phyloP scores from a whole-genome alignment of 257 asterid species.

The Rehmannia glutinosa region DNA sequence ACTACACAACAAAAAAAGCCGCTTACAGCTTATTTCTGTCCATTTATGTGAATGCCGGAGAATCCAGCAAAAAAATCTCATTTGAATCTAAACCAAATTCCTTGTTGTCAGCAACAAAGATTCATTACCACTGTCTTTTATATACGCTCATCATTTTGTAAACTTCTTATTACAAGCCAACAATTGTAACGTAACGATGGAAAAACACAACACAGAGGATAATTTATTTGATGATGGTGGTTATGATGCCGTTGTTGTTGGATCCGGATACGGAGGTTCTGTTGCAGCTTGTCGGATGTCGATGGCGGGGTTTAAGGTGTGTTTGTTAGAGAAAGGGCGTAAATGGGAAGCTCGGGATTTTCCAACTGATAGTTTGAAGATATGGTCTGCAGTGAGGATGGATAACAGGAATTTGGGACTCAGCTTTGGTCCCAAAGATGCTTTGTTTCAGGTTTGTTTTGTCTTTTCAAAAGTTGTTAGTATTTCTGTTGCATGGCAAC shows the following conservation, averaged over 20 bases:
- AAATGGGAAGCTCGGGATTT: conserved; percentile 49
- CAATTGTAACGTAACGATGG: too few species aligned
- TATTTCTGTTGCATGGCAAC: neutral
- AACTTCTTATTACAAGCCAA: neutral
- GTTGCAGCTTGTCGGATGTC: conserved; percentile 57
- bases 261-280: conserved; percentile 65
- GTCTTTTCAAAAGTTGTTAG: neutral
- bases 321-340: conserved; percentile 57
- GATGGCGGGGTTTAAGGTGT: conserved; percentile 46
- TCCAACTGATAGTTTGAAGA: conserved; percentile 31
- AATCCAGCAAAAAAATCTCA: neutral
- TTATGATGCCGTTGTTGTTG: conserved; percentile 56
- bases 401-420: conserved; percentile 28
- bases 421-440: conserved; percentile 40
- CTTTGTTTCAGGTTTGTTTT: conserved; percentile 43
- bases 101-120: neutral
- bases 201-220: too few species aligned
- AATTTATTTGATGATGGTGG: conserved; percentile 16
- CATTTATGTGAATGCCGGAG: neutral
- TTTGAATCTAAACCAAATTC: neutral
- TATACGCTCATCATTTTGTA: neutral
- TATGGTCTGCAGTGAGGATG: conserved; percentile 32
- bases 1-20: neutral
- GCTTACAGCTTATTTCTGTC: neutral
- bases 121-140: neutral